Evolutionary conservation across 306 rosid genomes (phyloP), one percentile per base, ranked within the genome.

Genomic region (Fragaria nilgerrensis): DNA sequence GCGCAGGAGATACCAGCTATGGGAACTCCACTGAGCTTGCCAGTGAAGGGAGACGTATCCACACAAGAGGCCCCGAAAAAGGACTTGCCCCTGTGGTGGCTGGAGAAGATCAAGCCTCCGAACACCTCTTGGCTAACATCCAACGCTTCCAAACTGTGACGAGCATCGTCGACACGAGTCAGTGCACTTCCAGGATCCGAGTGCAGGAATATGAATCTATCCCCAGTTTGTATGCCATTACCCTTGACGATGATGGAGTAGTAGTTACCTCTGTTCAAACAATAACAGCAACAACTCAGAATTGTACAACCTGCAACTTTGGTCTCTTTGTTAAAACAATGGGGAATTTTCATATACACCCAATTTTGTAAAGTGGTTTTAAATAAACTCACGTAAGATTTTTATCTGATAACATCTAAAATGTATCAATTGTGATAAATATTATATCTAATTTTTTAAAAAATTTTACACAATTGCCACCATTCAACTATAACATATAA

Each of bases 201-300:
- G 22, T 80, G 77, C 75, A 82, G 83, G 70, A 87, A 85, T 13
- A 72, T 10, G 68, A 85, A 85, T 17, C 77, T 17, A 75, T 87
- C 87, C 7, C 82, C 76, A 12, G 75, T 53, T 15, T 22, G 22
- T 12, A 82, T 47, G 7, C 91, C 87, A 9, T 36, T 47, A 0
- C 85, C 88, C 4, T 64, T 85, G 67, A 85, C 71, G 32, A 72
- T 2, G 41, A 82, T 34, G 74, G 8, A 64, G 27, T 52, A 7
- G 5, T 41, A 5, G 11, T 53, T 53, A 75, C 82, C 82, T 52
- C 85, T 82, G 79, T 68, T 75, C 68, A 50, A 52, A 48, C 53
- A 50, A 37, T 22, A 74, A 45, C 55, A 49, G n/a, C 9, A 56
- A 15, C 50, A 73, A 56, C 34, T 19, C 44, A 73, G 1, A 73